Evolutionary conservation across 495 filamentous ascomycete genomes (phyloP).

Genomic region (Cercophora samala): DNA sequence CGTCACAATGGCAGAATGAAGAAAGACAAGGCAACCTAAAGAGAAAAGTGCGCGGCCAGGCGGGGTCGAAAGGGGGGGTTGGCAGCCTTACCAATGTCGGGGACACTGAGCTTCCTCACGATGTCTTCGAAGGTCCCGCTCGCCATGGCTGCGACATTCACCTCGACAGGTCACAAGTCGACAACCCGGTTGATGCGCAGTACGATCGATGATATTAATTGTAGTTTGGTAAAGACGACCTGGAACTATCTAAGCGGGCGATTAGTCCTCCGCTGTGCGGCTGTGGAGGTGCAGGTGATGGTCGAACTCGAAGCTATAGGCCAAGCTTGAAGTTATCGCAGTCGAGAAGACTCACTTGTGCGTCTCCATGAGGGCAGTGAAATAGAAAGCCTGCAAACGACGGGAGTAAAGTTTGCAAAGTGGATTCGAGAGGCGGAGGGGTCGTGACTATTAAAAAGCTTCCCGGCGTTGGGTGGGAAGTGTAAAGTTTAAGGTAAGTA

Average conservation of each 20-base stretch:
- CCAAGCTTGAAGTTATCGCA: not conserved
- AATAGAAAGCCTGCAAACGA: not conserved
- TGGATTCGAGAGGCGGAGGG: not conserved
- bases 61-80: not conserved
- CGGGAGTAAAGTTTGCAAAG: not conserved
- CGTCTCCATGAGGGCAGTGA: not conserved
- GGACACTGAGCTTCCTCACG: conserved; percentile 49
- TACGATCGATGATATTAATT: not conserved
- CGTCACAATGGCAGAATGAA: not conserved
- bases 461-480: not conserved
- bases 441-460: not conserved
- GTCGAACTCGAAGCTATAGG: not conserved
- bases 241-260: not conserved
- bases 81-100: conserved; percentile 47
- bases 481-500: not conserved
- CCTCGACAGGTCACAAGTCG: conserved; percentile 19
- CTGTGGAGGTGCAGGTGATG: not conserved
- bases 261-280: not conserved
- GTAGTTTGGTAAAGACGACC: not conserved
- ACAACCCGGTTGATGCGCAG: conserved; percentile 13
- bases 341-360: not conserved
- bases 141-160: conserved; percentile 49
- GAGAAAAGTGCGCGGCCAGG: not conserved
- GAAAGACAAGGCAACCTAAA: not conserved
- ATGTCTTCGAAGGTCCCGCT: conserved; percentile 51